Base-by-base conservation (phyloP, 2,329 filamentous ascomycete species). In the Fusarium temperatum region DNA sequence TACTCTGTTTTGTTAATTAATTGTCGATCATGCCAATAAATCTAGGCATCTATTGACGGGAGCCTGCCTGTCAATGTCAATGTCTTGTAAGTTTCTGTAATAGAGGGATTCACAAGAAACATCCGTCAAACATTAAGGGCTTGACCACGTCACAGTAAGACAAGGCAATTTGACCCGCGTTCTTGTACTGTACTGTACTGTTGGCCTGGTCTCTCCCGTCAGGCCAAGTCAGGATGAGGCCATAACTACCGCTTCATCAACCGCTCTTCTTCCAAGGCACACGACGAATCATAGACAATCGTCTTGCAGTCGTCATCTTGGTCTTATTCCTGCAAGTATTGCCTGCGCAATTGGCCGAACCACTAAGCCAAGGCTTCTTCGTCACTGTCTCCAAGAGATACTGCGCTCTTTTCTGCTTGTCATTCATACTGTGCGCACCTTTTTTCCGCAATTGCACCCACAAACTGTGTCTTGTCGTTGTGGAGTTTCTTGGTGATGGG, bases 401-500 rank as follows among this genome's bases (percentile, higher is more conserved):
- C 18, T 63, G 57, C 12, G 22, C 38, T 58, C 39, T 59, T 55
- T 48, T 39, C 44, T 44, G 14, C 22, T 36, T 32, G 28, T 72
- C 42, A 28, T 53, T 65, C 72, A 65, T 76, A 75, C 72, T 73
- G 74, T 76, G 66, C 59, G 63, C 58, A 68, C 47, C 58, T 55
- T 70, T 67, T 32, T 68, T 26, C 53, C 32, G 36, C 24, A 38
- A n/a, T 38, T 17, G 42, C 54, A 60, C 41, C 38, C 28, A 70
- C 28, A 47, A 51, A 56, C 35, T 65, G 66, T 63, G 64, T 39
- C 69, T 70, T 51, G 45, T 47, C 58, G 47, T 41, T 70, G 72
- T 73, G 66, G 72, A 39, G 42, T 66, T 62, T 62, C 20, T 51
- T 59, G 35, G 36, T 45, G 63, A 68, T 68, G 68, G 57, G 58